A percentile compares a stretch with the other conserved stretches of the same genome.
These are phyloP conservation scores for Hypomyces rosellus DNA, from an alignment of 2,329 filamentous ascomycete genomes.

Conservation along the genomic window DNA sequence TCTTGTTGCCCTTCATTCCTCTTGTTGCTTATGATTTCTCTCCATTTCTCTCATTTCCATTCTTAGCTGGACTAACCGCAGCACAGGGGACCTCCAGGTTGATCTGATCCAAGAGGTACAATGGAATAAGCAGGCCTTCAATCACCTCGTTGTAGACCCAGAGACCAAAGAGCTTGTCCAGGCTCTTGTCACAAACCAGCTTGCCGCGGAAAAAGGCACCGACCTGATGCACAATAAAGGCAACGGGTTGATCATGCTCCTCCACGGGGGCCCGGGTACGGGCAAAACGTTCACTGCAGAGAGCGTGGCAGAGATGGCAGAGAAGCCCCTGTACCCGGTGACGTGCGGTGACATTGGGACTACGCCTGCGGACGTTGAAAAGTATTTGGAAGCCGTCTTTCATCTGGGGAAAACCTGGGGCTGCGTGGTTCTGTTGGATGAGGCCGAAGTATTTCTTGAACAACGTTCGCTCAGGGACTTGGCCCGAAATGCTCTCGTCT, in stretches of 20 bases:
- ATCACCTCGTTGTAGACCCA: too few relatives aligned
- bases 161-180: too few relatives aligned
- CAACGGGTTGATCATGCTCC: slow-evolving; percentile 21
- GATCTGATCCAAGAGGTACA: too few relatives aligned
- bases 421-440: slow-evolving; percentile 21
- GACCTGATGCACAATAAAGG: slow-evolving; percentile 29
- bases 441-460: slow-evolving; percentile 22
- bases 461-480: slow-evolving; percentile 15
- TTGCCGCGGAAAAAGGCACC: slow-evolving; percentile 6
- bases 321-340: slow-evolving; percentile 19
- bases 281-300: slow-evolving; percentile 26
- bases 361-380: slow-evolving; percentile 1
- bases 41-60: too few relatives aligned
- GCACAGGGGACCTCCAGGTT: too few relatives aligned
- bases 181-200: too few relatives aligned
- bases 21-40: too few relatives aligned
- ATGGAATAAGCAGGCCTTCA: too few relatives aligned
- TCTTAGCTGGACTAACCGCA: too few relatives aligned
- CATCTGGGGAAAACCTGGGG: slow-evolving; percentile 18
- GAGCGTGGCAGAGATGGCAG: slow-evolving; percentile 16
- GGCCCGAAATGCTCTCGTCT: slow-evolving; percentile 19
- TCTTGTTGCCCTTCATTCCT: too few relatives aligned
- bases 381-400: slow-evolving; percentile 15
- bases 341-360: slow-evolving; percentile 20
- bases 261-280: slow-evolving; percentile 25